These are phyloP conservation scores for Lolium perenne DNA, from an alignment of 176 grass and related monocot genomes.

Conservation along the genomic window DNA sequence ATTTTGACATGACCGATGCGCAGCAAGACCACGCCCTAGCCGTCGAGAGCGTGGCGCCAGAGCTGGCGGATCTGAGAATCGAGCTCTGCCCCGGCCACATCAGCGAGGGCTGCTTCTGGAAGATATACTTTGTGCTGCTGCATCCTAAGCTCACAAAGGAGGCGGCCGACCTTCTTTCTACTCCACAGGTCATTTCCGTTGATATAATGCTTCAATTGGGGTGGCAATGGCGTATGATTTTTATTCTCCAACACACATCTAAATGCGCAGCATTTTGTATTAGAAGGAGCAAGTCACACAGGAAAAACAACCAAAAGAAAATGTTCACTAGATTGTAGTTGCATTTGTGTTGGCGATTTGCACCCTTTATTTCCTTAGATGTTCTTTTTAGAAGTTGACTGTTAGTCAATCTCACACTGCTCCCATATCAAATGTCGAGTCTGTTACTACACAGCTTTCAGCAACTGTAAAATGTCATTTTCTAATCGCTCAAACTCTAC, in stretches of 20 bases:
- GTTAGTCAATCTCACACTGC: background rate
- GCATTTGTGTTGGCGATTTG: background rate
- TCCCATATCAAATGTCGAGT: background rate
- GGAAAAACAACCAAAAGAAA: background rate
- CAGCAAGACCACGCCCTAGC: conserved; percentile 81
- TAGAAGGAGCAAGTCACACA: no score
- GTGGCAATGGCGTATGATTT: background rate
- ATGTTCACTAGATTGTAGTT: background rate
- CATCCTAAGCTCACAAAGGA: conserved; percentile 74
- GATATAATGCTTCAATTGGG: background rate
- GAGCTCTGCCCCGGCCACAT: conserved; percentile 82
- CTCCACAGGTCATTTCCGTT: conserved; percentile 65
- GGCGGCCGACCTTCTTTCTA: conserved; percentile 65
- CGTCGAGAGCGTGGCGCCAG: conserved; percentile 72
- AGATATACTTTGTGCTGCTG: conserved; percentile 90
- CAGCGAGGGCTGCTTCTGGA: conserved; percentile 92
- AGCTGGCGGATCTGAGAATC: conserved; percentile 81
- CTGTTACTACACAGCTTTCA: background rate
- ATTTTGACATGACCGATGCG: conserved; percentile 83
- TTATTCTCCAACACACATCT: no score
- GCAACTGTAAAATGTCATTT: conserved; percentile 4
- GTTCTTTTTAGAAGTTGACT: background rate
- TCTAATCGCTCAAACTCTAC: conserved; percentile 19
- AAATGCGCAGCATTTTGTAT: no score
- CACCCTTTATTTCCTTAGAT: background rate